phyloP scores from a whole-genome alignment of 2,329 filamentous ascomycete species.

The Aspergillus sp. region DNA sequence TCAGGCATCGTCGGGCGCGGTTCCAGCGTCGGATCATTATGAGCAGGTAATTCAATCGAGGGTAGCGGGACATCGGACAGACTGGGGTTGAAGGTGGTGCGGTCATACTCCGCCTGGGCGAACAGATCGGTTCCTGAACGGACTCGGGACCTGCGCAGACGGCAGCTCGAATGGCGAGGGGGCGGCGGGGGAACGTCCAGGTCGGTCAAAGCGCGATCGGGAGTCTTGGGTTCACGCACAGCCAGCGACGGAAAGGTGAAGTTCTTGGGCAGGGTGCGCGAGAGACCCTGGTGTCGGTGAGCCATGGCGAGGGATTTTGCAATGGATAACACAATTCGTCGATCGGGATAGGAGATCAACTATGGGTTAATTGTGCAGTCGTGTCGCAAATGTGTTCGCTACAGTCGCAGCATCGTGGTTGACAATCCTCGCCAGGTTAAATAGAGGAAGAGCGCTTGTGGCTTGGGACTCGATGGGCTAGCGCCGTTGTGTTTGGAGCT shows the following conservation, averaged over 20 bases:
- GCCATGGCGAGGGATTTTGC: slow-evolving; percentile 21
- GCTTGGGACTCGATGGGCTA: neutral
- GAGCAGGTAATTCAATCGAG: slow-evolving; percentile 32
- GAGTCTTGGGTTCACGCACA: slow-evolving; percentile 32
- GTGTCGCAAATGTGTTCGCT: neutral
- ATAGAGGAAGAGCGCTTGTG: neutral
- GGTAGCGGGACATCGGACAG: slow-evolving; percentile 33
- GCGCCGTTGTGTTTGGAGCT: no score
- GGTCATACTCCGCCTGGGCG: slow-evolving; percentile 23
- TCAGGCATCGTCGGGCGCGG: slow-evolving; percentile 15
- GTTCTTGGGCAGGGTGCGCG: slow-evolving; percentile 39
- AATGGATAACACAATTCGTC: neutral
- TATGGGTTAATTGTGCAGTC: neutral
- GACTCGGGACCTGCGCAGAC: slow-evolving; percentile 31
- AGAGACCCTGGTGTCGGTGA: slow-evolving; percentile 30
- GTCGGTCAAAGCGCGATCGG: slow-evolving; percentile 30
- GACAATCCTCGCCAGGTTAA: neutral
- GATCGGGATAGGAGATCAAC: neutral
- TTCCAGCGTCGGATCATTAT: slow-evolving; percentile 17
- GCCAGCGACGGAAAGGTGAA: slow-evolving; percentile 33
- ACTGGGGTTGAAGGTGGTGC: slow-evolving; percentile 23
- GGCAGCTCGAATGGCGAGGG: slow-evolving; percentile 35
- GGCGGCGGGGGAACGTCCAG: slow-evolving; percentile 37
- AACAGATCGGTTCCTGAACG: slow-evolving; percentile 30
- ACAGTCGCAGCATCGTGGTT: neutral